Evolutionary conservation across 371 early-diverging fungal genomes (phyloP).

Genomic region (Mucor sp.): DNA sequence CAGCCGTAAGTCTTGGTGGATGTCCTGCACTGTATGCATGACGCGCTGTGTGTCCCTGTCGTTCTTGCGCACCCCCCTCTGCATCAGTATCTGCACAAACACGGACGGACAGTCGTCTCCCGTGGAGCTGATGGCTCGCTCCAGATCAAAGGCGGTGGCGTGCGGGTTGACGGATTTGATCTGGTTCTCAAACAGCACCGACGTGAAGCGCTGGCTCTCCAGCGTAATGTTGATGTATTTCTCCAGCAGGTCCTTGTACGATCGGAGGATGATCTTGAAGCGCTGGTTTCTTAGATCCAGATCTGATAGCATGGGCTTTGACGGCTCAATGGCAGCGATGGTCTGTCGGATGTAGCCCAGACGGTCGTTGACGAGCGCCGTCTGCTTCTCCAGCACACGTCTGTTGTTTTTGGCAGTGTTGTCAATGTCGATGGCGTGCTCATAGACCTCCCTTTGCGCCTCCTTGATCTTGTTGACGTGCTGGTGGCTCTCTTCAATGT

Average conservation of each 20-base stretch:
- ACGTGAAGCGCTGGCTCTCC: conserved; percentile 19
- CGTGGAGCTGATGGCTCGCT: conserved; percentile 16
- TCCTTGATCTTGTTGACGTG: conserved; percentile 7
- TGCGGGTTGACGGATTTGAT: conserved; percentile 21
- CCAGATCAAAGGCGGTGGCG: conserved; percentile 19
- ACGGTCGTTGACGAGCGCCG: not conserved
- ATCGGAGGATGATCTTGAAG: conserved; percentile 8
- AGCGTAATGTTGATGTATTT: conserved; percentile 15
- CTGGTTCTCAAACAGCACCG: conserved; percentile 13
- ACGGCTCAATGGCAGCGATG: conserved; percentile 13
- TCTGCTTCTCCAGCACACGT: not conserved
- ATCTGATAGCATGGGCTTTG: conserved; percentile 16
- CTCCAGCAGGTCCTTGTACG: conserved; percentile 17
- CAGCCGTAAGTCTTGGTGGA: conserved; percentile 10
- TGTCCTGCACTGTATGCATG: conserved; percentile 18
- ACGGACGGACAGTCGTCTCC: conserved; percentile 15
- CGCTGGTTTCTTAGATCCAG: conserved; percentile 18
- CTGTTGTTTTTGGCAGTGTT: conserved; percentile 1
- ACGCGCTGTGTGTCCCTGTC: conserved; percentile 7
- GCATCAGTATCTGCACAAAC: conserved; percentile 25
- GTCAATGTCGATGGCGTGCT: conserved; percentile 6
- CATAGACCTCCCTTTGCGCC: conserved; percentile 9
- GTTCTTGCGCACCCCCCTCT: conserved; percentile 13
- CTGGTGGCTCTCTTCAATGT: conserved; percentile 7
- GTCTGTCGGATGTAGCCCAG: conserved; percentile 5